These are phyloP conservation scores for Echinochloa phyllopogon DNA, from an alignment of 176 grass and related monocot species.

Conservation along the genomic window DNA sequence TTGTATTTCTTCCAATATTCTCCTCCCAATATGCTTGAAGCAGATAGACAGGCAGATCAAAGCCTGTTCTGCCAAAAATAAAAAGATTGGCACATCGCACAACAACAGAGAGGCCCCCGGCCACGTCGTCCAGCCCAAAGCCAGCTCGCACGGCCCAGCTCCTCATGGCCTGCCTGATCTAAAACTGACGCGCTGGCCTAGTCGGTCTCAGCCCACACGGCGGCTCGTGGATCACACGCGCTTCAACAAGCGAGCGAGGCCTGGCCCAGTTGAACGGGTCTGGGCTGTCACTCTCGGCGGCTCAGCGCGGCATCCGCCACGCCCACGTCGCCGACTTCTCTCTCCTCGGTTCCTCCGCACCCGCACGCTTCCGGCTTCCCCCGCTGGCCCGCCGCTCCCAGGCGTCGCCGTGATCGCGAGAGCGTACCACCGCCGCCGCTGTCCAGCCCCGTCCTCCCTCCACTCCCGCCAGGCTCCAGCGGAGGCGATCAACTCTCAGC, in stretches of 20 bases:
- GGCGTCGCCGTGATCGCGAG: conserved; percentile 1
- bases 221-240: neutral
- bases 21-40: neutral
- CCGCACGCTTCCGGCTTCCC: neutral
- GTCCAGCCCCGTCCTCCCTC: neutral
- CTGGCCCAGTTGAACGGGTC: neutral
- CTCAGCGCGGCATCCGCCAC: neutral
- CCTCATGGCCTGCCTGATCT: neutral
- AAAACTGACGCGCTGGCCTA: neutral
- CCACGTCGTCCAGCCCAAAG: neutral
- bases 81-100: neutral
- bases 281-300: neutral
- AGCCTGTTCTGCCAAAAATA: neutral
- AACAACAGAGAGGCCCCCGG: neutral
- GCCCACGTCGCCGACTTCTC: conserved; percentile 13
- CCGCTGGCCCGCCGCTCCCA: neutral
- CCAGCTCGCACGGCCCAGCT: neutral
- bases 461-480: neutral
- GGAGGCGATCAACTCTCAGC: neutral
- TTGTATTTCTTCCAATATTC: neutral
- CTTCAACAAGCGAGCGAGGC: neutral
- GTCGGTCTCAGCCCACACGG: neutral
- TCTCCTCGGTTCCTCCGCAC: conserved; percentile 44
- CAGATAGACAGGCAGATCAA: neutral
- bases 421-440: neutral